These are phyloP conservation scores for Picochlorum sp. DNA, from an alignment of 139 green algal species.

Conservation along the genomic window DNA sequence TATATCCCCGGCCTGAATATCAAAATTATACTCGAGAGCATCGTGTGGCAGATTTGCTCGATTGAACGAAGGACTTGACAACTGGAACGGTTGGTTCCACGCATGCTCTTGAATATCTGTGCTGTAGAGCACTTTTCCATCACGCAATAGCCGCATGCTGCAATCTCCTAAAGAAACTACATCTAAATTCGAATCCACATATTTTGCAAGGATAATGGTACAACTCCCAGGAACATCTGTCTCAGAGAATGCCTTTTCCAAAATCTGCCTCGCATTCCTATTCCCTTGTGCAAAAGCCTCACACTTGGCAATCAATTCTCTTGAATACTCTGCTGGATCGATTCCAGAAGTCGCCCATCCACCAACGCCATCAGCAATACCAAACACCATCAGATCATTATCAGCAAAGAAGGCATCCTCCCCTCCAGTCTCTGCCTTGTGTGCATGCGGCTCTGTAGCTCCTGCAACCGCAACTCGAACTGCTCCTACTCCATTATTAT, in stretches of 20 bases:
- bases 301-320: slow-evolving; percentile 38
- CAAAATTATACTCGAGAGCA: slow-evolving; percentile 49
- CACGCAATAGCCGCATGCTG: slow-evolving; percentile 58
- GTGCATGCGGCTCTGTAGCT: slow-evolving; percentile 46
- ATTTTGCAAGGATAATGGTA: slow-evolving; percentile 22
- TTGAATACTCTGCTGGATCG: slow-evolving; percentile 69
- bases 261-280: slow-evolving; percentile 7
- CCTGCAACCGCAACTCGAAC: slow-evolving; percentile 12
- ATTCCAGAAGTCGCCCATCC: slow-evolving; percentile 81
- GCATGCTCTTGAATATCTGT: slow-evolving; percentile 83
- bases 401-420: slow-evolving; percentile 84
- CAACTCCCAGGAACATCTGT: slow-evolving; percentile 25
- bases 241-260: slow-evolving; percentile 24
- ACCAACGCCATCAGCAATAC: slow-evolving; percentile 82
- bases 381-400: slow-evolving; percentile 47
- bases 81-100: slow-evolving; percentile 95
- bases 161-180: slow-evolving; percentile 60
- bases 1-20: slow-evolving; percentile 44
- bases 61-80: slow-evolving; percentile 32
- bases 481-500: neutral
- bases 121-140: slow-evolving; percentile 50
- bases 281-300: neutral
- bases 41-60: slow-evolving; percentile 26
- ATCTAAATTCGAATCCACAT: neutral
- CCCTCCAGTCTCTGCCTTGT: slow-evolving; percentile 68